Evolutionary conservation across 1,139 yeast species (phyloP).

Genomic region (Pichiaceae sp.): DNA sequence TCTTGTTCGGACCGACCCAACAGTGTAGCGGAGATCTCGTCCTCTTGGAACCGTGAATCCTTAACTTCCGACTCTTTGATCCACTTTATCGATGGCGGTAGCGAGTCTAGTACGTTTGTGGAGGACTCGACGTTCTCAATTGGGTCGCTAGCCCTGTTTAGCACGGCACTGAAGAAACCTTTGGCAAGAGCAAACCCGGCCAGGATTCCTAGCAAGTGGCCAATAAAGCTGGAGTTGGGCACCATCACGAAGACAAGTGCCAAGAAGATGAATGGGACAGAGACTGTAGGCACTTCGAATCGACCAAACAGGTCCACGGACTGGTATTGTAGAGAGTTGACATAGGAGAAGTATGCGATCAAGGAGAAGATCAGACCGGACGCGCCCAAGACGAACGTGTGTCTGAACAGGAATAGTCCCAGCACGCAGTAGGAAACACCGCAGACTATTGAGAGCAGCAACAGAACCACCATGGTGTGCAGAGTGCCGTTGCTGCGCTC

Average conservation of each 20-base stretch:
- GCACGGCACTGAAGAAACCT: slow-evolving; percentile 46
- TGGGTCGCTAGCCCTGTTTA: slow-evolving; percentile 57
- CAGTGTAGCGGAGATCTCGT: neutral
- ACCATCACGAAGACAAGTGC: slow-evolving; percentile 39
- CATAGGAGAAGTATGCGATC: slow-evolving; percentile 52
- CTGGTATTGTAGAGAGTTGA: slow-evolving; percentile 49
- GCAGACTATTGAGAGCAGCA: slow-evolving; percentile 61
- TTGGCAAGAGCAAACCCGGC: slow-evolving; percentile 50
- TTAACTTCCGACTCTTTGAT: slow-evolving; percentile 17
- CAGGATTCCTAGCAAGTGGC: slow-evolving; percentile 51
- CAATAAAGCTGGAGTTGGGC: slow-evolving; percentile 62
- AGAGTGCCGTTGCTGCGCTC: slow-evolving; percentile 80
- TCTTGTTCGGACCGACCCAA: neutral
- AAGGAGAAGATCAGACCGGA: slow-evolving; percentile 75
- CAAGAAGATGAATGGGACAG: slow-evolving; percentile 50
- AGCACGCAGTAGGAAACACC: slow-evolving; percentile 60
- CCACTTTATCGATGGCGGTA: slow-evolving; percentile 30
- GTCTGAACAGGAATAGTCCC: slow-evolving; percentile 47
- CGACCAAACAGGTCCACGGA: slow-evolving; percentile 20
- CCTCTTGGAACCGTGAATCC: slow-evolving; percentile 10
- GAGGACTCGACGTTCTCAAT: slow-evolving; percentile 61
- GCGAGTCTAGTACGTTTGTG: slow-evolving; percentile 37
- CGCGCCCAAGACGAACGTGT: slow-evolving; percentile 51
- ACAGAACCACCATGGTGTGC: slow-evolving; percentile 75
- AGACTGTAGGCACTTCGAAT: slow-evolving; percentile 48